Evolutionary conservation across 495 filamentous ascomycete genomes (phyloP), one percentile per base, ranked within the genome.

Genomic region (Apodospora peruviana): DNA sequence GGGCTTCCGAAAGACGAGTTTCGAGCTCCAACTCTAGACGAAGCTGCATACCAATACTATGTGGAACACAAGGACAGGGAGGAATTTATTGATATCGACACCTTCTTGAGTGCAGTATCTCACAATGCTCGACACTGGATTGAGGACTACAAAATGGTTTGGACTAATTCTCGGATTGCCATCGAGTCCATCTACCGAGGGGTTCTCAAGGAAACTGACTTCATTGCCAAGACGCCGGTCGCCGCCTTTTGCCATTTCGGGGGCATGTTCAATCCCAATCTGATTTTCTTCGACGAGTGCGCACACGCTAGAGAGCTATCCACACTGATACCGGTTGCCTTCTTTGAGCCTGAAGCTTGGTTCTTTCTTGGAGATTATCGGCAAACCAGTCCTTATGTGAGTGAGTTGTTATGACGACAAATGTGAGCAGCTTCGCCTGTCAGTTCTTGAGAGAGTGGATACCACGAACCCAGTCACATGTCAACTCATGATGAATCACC

Each of bases 361-460:
- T 47, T 63, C 27, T 60, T 63, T 45, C 49, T 39, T 2, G 62
- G 62, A 11, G 60, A 66, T 34, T 36, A 59, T 16, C 45, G 58
- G 2, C 62, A 63, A 36, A 66, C 62, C 0, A 46, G 49, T 2
- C 62, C 62, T 0, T 61, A 45, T 25, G 55, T 61, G 7, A n/a
- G 36, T 61, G 7, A n/a, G 36, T 5, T 18, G 16, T 17, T 7
- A n/a, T 5, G 36, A 18, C 16, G 16, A 38, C 5, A n/a, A 38
- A 17, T 38, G 36, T 17, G 36, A 12, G 5, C 36, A 9, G 36
- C 16, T 38, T 4, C 36, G 16, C 16, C 8, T 38, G 36, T 38
- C 36, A n/a, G 5, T 38, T 9, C 8, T 38, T 5, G 36, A 38
- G 36, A 38, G 36, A 18, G 16, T 38, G 5, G 36, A 17, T 38